A percentile compares a stretch with the other conserved stretches of the same genome.
Conservation (phyloP, 1,139 yeast species). For the Suhomyces atakaporum region DNA sequence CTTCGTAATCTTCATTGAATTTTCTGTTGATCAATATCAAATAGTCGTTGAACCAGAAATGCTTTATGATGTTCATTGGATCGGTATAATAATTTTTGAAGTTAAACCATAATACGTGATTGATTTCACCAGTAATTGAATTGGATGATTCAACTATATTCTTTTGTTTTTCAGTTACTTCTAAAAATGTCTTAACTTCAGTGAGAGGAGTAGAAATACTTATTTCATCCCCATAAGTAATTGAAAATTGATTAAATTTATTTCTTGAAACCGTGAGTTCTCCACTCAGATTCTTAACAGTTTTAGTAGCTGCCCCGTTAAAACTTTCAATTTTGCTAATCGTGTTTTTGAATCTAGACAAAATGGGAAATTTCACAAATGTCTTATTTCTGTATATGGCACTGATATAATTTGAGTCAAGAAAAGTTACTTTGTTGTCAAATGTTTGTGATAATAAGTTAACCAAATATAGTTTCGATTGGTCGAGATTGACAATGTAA, state of each 20-base stretch:
- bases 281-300: conserved; percentile 21
- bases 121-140: conserved; percentile 25
- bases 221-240: conserved; percentile 19
- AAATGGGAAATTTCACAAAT: conserved; percentile 33
- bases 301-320: conserved; percentile 20
- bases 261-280: conserved; percentile 28
- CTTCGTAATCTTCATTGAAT: conserved; percentile 22
- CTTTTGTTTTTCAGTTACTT: neutral
- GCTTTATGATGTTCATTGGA: conserved; percentile 36
- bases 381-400: conserved; percentile 23
- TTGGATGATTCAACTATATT: conserved; percentile 2
- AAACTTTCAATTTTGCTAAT: conserved; percentile 24
- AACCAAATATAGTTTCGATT: conserved; percentile 24
- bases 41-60: conserved; percentile 39
- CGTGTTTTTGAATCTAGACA: conserved; percentile 33
- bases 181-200: neutral
- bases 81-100: conserved; percentile 38
- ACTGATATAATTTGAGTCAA: conserved; percentile 32
- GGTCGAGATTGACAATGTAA: conserved; percentile 23
- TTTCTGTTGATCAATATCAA: conserved; percentile 38
- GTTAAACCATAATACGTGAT: conserved; percentile 46
- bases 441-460: conserved; percentile 24
- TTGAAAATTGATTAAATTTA: conserved; percentile 27
- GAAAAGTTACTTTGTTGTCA: conserved; percentile 21
- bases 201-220: conserved; percentile 42